Evolutionary conservation across 352 stramenopile species (phyloP).

Genomic region (Globisporangium sylvaticum): DNA sequence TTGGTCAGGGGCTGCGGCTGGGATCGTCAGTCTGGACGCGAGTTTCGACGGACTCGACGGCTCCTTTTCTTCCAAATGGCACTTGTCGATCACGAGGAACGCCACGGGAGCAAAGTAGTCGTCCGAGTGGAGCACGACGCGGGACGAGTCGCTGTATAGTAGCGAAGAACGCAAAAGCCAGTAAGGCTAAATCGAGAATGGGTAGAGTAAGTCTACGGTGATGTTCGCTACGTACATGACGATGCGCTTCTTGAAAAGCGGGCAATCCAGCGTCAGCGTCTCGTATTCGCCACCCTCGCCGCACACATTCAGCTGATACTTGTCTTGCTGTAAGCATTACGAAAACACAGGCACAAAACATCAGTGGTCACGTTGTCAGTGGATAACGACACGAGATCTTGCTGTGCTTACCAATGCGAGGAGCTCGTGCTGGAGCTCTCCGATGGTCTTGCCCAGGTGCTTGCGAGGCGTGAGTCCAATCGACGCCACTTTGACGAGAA

Average conservation of each 20-base stretch:
- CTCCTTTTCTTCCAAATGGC: conserved; percentile 88
- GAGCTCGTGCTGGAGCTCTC: conserved; percentile 86
- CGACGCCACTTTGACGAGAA: conserved; percentile 96
- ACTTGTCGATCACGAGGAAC: conserved; percentile 89
- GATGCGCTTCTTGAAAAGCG: conserved; percentile 92
- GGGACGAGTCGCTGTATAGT: conserved; percentile 80
- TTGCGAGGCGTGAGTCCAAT: conserved; percentile 87
- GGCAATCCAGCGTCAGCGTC: conserved; percentile 97
- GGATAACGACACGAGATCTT: neutral
- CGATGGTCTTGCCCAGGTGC: conserved; percentile 85
- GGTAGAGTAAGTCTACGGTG: neutral
- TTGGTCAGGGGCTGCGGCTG: neutral
- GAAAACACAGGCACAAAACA: neutral
- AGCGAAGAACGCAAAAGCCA: too few species aligned
- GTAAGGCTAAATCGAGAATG: too few species aligned
- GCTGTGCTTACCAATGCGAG: conserved; percentile 58
- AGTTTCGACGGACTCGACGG: conserved; percentile 29
- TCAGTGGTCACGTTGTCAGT: neutral
- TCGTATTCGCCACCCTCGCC: conserved; percentile 99
- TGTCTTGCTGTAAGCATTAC: conserved; percentile 61
- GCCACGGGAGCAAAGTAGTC: conserved; percentile 91
- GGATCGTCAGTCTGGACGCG: conserved; percentile 29
- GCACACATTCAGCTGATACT: conserved; percentile 97
- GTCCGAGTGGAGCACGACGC: conserved; percentile 90
- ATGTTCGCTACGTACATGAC: conserved; percentile 76